These are phyloP conservation scores for Xeromyces bisporus DNA, from an alignment of 495 filamentous ascomycete species.

Conservation along the genomic window DNA sequence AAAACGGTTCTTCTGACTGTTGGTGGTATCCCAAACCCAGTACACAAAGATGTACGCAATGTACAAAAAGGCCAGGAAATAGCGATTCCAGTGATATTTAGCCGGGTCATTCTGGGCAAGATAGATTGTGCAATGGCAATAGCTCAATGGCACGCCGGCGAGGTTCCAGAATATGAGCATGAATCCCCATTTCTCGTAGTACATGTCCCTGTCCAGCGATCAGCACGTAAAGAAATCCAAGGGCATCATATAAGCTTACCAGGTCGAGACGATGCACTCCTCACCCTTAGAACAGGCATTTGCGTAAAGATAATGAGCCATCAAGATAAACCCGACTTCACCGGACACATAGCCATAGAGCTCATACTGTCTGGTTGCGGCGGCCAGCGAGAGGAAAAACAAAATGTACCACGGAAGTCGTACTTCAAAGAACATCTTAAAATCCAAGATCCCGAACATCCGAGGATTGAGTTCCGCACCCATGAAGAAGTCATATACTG, in stretches of 20 bases:
- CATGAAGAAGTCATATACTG: slow-evolving; percentile 98
- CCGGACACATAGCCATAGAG: slow-evolving; percentile 78
- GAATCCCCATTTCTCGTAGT: slow-evolving; percentile 99
- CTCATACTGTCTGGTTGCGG: slow-evolving; percentile 79
- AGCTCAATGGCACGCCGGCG: slow-evolving; percentile 83
- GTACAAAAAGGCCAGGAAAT: slow-evolving; percentile 47
- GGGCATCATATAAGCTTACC: slow-evolving; percentile 30
- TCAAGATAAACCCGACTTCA: slow-evolving; percentile 71
- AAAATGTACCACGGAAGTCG: slow-evolving; percentile 94
- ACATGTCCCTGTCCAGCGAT: slow-evolving; percentile 57
- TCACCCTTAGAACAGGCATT: slow-evolving; percentile 95
- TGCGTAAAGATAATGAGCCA: slow-evolving; percentile 92
- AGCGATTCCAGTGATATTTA: slow-evolving; percentile 64
- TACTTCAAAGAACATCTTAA: slow-evolving; percentile 99
- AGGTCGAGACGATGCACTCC: slow-evolving; percentile 84
- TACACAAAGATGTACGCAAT: slow-evolving; percentile 68
- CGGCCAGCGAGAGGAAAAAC: slow-evolving; percentile 56
- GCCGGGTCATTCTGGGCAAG: slow-evolving; percentile 74
- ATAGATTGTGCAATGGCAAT: slow-evolving; percentile 95
- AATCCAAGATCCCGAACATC: slow-evolving; percentile 83
- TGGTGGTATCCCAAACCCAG: slow-evolving; percentile 81
- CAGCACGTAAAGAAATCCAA: neutral
- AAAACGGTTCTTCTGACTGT: slow-evolving; percentile 94
- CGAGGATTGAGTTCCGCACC: slow-evolving; percentile 92
- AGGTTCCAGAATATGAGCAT: slow-evolving; percentile 99